These are phyloP conservation scores for Sclerotinia spermophila DNA, from an alignment of 2,329 filamentous ascomycete species.

Conservation along the genomic window DNA sequence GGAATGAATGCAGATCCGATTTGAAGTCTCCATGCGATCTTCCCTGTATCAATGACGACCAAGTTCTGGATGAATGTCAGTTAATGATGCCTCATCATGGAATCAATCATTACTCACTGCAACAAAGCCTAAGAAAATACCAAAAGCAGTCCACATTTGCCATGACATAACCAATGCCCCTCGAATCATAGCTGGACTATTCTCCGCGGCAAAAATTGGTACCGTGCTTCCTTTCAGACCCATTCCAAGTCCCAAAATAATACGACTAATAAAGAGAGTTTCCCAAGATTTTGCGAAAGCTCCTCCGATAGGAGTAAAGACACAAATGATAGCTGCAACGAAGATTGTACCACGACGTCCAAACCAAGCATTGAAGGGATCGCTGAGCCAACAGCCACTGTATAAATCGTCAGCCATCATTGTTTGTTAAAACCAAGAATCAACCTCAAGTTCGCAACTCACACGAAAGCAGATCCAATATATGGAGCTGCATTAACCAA, in stretches of 20 bases:
- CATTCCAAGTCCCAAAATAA: slow-evolving; percentile 59
- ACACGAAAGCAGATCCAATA: slow-evolving; percentile 45
- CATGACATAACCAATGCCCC: slow-evolving; percentile 76
- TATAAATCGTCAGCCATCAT: slow-evolving; percentile 40
- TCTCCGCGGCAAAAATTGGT: slow-evolving; percentile 52
- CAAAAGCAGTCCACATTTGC: slow-evolving; percentile 67
- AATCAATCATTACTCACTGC: slow-evolving; percentile 22
- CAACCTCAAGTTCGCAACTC: slow-evolving; percentile 13
- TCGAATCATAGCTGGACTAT: slow-evolving; percentile 49
- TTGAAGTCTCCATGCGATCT: slow-evolving; percentile 59
- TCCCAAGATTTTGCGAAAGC: slow-evolving; percentile 56
- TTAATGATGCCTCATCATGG: neutral
- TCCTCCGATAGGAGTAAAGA: slow-evolving; percentile 53
- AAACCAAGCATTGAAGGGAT: slow-evolving; percentile 60
- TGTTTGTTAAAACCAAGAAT: slow-evolving; percentile 18
- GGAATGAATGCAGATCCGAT: slow-evolving; percentile 61
- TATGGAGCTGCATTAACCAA: slow-evolving; percentile 54
- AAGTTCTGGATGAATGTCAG: slow-evolving; percentile 32
- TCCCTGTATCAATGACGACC: slow-evolving; percentile 50
- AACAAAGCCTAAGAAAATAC: slow-evolving; percentile 49
- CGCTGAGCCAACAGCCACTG: slow-evolving; percentile 62
- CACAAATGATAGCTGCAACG: slow-evolving; percentile 61
- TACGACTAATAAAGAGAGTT: slow-evolving; percentile 51
- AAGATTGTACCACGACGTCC: slow-evolving; percentile 71
- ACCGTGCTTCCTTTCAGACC: slow-evolving; percentile 50